A percentile compares a stretch with the other conserved stretches of the same genome.
Evolutionary conservation across 306 rosid species (phyloP).

Genomic region (Cucumis sativus): DNA sequence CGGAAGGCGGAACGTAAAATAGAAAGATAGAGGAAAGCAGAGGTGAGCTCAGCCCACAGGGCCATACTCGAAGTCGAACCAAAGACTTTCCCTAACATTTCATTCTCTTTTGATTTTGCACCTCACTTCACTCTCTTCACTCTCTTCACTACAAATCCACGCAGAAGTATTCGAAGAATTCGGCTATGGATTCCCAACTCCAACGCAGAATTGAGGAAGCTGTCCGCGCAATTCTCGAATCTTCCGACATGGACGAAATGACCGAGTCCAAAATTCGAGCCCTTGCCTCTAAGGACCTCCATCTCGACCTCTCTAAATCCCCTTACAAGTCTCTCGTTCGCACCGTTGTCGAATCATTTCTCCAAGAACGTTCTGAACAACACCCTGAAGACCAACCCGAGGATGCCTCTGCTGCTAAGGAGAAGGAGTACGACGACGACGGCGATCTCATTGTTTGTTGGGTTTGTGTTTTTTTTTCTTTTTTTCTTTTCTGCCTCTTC

Average conservation of each 20-base stretch:
- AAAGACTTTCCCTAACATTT: neutral
- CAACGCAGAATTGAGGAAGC: constrained; percentile 42
- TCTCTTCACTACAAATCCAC: neutral
- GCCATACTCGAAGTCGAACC: neutral
- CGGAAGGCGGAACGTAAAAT: neutral
- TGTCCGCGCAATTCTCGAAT: constrained; percentile 45
- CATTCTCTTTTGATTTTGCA: neutral
- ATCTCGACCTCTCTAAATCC: constrained; percentile 49
- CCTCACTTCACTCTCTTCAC: neutral
- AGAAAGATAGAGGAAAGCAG: neutral
- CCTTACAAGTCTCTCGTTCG: constrained; percentile 52
- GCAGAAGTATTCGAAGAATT: constrained; percentile 5
- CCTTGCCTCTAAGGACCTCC: constrained; percentile 50
- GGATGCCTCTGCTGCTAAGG: neutral
- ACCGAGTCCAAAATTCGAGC: constrained; percentile 73
- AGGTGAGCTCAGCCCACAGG: neutral
- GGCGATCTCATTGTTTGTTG: constrained; percentile 78
- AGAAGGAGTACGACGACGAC: constrained; percentile 41
- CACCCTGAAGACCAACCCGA: neutral
- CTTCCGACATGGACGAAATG: constrained; percentile 65
- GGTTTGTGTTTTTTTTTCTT: constrained; percentile 18
- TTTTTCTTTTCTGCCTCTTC: neutral
- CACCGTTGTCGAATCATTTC: constrained; percentile 49
- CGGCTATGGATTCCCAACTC: constrained; percentile 38
- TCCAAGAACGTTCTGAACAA: constrained; percentile 30